phyloP scores from a whole-genome alignment of 805 yeast genomes.

The Zygoascus biomembranicola region DNA sequence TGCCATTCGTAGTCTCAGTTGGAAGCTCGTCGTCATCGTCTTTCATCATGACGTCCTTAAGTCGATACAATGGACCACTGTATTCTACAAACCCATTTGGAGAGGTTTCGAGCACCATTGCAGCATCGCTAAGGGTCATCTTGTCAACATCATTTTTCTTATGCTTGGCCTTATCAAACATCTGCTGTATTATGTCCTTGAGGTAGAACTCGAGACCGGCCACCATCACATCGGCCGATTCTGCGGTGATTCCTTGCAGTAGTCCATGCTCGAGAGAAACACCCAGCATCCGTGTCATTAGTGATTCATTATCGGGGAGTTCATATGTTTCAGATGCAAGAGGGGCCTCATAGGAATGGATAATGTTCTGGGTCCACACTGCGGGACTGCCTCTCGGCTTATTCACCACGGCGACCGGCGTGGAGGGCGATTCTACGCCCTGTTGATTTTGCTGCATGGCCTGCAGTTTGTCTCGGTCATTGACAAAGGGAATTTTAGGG shows the following conservation, averaged over 20 bases:
- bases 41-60: constrained; percentile 25
- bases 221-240: constrained; percentile 65
- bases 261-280: constrained; percentile 86
- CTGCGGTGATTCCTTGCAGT: constrained; percentile 69
- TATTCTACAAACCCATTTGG: constrained; percentile 30
- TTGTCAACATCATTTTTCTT: constrained; percentile 37
- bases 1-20: background rate
- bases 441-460: background rate
- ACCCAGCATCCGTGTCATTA: constrained; percentile 66
- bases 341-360: constrained; percentile 76
- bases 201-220: constrained; percentile 80
- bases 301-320: constrained; percentile 67
- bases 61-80: constrained; percentile 28
- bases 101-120: constrained; percentile 25
- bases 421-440: background rate
- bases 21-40: constrained; percentile 22
- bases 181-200: constrained; percentile 62
- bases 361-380: constrained; percentile 89
- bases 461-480: constrained; percentile 27
- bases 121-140: constrained; percentile 29
- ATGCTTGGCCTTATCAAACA: constrained; percentile 63
- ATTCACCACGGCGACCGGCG: constrained; percentile 2
- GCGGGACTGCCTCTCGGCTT: constrained; percentile 21
- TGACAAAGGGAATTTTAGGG: constrained; percentile 75
- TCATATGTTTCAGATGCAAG: constrained; percentile 70